Evolutionary conservation across 768 basidiomycete genomes (phyloP), one percentile per base, ranked within the genome.

Genomic region (Pulveroboletus ravenelii): DNA sequence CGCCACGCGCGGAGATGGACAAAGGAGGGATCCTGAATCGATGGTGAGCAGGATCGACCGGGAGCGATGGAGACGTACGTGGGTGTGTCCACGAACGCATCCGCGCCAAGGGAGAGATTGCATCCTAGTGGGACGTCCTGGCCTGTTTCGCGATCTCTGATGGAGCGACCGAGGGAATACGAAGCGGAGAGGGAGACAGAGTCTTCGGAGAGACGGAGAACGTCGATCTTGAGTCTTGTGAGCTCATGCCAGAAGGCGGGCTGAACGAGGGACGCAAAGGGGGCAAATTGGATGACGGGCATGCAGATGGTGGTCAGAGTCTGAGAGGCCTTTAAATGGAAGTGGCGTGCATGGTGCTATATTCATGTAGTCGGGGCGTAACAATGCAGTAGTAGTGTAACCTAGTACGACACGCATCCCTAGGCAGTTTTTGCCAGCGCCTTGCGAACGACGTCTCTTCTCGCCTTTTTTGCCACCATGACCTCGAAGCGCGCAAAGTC

Each of bases 181-280:
- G 81, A 78, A 2, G 78, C 94, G 3, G 67, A 60, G 41, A 95
- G 69, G 1, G 83, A 68, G 9, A 91, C 59, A 0, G 82, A 75
- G 3, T 79, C 80, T 53, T 94, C 87, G 3, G 87, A 86, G 23
- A 98, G 79, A 53, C 82, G 82, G 37, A 94, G 81, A 13, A 89
- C 83, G 65, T 97, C 92, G 61, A 99, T 83, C 77, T 99, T 99
- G 70, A 93, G 70, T 27, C 78, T 72, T 2, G 90, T 89, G 36
- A 99, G 85, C 45, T 85, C 81, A 57, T 95, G 89, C 93, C 94
- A 99, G 68, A 98, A 93, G 3, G 83, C 77, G 1, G 96, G 94
- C 54, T 92, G 85, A 2, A 96, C 87, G 39, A 89, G 76, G 8
- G 93, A 93, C 5, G 85, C 76, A 59, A 98, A 84, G 0, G 94